phyloP scores from a whole-genome alignment of 2,329 filamentous ascomycete species.

The Colletotrichum nymphaeae region DNA sequence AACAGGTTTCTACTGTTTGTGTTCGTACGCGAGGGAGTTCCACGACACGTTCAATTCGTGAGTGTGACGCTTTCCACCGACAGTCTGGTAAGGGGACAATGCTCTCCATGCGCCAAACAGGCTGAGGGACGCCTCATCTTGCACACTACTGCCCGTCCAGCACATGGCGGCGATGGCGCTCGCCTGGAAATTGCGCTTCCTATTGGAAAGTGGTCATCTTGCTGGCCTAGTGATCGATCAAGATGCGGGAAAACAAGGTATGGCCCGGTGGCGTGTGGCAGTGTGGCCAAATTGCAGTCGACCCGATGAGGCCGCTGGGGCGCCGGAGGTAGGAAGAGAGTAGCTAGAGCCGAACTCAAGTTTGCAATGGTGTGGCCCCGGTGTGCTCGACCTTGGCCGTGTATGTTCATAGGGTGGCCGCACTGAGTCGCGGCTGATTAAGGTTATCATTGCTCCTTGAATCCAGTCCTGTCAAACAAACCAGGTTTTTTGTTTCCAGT shows the following conservation, averaged over 20 bases:
- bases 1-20: neutral
- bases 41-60: neutral
- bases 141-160: neutral
- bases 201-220: neutral
- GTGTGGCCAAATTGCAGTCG: slow-evolving; percentile 15
- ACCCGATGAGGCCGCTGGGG: slow-evolving; percentile 22
- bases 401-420: neutral
- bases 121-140: neutral
- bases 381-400: neutral
- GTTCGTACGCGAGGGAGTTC: neutral
- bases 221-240: neutral
- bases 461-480: slow-evolving; percentile 14
- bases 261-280: slow-evolving; percentile 9
- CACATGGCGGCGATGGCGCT: neutral
- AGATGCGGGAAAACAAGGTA: slow-evolving; percentile 6
- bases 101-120: slow-evolving; percentile 4
- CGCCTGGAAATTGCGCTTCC: neutral
- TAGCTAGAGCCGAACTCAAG: neutral
- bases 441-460: slow-evolving; percentile 25
- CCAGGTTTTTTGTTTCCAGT: neutral
- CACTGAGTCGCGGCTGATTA: slow-evolving; percentile 21
- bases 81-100: neutral
- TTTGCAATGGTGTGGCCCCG: neutral
- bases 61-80: neutral
- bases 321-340: neutral